Conservation (phyloP, 2,329 filamentous ascomycete genomes). For the Metarhizium sp. region DNA sequence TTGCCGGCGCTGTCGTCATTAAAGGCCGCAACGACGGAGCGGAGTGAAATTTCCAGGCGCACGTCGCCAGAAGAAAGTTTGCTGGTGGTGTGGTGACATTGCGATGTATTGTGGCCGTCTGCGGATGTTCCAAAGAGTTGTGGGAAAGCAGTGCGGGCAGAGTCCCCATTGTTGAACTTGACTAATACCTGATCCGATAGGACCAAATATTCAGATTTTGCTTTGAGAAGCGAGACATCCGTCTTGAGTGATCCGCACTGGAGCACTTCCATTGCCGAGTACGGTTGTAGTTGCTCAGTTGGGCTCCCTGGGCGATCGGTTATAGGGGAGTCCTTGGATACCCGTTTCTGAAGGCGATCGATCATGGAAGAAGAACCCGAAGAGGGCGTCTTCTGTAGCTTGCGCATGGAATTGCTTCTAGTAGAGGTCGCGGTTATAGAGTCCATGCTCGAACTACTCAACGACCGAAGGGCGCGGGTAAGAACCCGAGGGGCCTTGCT, state of each 20-base stretch:
- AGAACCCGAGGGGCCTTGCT: conserved; percentile 26
- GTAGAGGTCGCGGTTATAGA: conserved; percentile 24
- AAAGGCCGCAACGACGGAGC: conserved; percentile 42
- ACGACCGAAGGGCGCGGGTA: conserved; percentile 27
- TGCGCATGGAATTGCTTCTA: conserved; percentile 21
- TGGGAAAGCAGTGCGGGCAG: conserved; percentile 38
- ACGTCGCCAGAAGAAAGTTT: conserved; percentile 26
- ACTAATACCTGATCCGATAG: conserved; percentile 40
- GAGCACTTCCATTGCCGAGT: conserved; percentile 29
- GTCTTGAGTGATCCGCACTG: conserved; percentile 39
- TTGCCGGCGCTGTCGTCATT: conserved; percentile 39
- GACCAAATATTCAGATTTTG: conserved; percentile 41
- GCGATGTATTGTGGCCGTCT: conserved; percentile 12
- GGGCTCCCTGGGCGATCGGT: conserved; percentile 19
- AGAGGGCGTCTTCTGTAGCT: conserved; percentile 28
- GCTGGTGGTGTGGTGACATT: conserved; percentile 13
- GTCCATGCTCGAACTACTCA: conserved; percentile 31
- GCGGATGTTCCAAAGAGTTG: conserved; percentile 25
- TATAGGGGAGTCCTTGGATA: conserved; percentile 27
- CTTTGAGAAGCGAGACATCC: conserved; percentile 38
- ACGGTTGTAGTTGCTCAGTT: conserved; percentile 20
- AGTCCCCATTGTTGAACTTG: conserved; percentile 38
- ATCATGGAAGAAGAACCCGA: conserved; percentile 31
- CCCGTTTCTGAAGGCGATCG: conserved; percentile 29
- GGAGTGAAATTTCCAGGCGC: conserved; percentile 38